These are phyloP conservation scores for Hawksworthiomyces lignivorus DNA, from an alignment of 2,329 filamentous ascomycete genomes.

Conservation along the genomic window DNA sequence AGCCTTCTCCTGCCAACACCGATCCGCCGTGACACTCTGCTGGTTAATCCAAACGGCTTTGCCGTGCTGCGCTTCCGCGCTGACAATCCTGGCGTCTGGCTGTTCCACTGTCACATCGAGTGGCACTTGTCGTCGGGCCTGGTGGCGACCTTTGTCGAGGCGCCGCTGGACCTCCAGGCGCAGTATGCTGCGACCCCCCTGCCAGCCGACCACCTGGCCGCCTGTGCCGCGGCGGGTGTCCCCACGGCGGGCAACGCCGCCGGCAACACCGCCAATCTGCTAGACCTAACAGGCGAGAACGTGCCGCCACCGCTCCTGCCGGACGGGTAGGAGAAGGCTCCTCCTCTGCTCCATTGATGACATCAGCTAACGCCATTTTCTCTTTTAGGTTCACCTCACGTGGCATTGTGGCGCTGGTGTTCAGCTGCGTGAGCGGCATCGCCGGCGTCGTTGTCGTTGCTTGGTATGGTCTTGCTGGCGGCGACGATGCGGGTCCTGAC, in stretches of 20 bases:
- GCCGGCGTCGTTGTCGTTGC: conserved; percentile 59
- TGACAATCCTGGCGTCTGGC: conserved; percentile 37
- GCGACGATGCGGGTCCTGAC: no score
- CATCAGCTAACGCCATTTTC: no score
- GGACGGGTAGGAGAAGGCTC: conserved; percentile 32
- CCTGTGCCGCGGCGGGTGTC: conserved; percentile 26
- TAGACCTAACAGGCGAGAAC: conserved; percentile 18
- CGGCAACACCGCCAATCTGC: conserved; percentile 11
- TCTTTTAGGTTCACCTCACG: conserved; percentile 44
- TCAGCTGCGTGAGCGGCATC: conserved; percentile 60
- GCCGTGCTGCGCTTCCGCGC: conserved; percentile 30
- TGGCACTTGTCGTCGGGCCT: conserved; percentile 45
- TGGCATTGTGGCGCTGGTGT: conserved; percentile 67
- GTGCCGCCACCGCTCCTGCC: neutral
- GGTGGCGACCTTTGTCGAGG: conserved; percentile 31
- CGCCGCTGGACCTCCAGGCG: conserved; percentile 31
- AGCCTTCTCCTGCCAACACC: conserved; percentile 45
- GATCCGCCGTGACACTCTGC: conserved; percentile 42
- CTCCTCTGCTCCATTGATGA: conserved; percentile 9
- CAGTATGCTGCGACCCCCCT: conserved; percentile 18
- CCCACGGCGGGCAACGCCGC: conserved; percentile 19
- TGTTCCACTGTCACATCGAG: conserved; percentile 45
- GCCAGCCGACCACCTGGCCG: conserved; percentile 30
- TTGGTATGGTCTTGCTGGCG: conserved; percentile 49
- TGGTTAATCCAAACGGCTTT: conserved; percentile 38